Conservation (phyloP, 192 early-diverging fungal genomes). For the Coemansia sp. region DNA sequence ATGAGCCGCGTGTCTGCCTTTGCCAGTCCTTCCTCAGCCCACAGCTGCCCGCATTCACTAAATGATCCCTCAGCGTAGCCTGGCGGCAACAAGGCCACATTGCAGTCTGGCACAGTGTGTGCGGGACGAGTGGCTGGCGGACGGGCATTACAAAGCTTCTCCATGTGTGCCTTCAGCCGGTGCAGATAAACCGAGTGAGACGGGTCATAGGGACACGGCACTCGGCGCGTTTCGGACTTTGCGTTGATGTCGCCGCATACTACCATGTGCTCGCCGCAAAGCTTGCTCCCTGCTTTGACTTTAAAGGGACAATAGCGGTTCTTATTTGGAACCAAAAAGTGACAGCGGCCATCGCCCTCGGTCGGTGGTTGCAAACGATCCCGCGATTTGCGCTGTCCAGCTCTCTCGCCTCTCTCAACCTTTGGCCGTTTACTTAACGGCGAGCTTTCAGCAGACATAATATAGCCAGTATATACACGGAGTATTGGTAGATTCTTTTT, state of each 20-base stretch:
- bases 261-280: slow-evolving; percentile 65
- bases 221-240: slow-evolving; percentile 23
- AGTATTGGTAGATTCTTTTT: too few species aligned
- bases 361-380: background rate
- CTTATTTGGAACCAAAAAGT: slow-evolving; percentile 56
- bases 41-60: slow-evolving; percentile 3
- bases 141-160: slow-evolving; percentile 58
- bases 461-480: too few species aligned
- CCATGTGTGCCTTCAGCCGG: slow-evolving; percentile 59
- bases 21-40: slow-evolving; percentile 25
- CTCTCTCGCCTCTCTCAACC: background rate
- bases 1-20: slow-evolving; percentile 20
- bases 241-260: background rate
- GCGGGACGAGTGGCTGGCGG: slow-evolving; percentile 42
- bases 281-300: slow-evolving; percentile 53
- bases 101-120: slow-evolving; percentile 42
- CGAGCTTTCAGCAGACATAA: too few species aligned
- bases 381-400: background rate
- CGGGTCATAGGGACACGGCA: slow-evolving; percentile 72
- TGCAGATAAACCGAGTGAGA: slow-evolving; percentile 58
- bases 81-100: slow-evolving; percentile 19
- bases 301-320: slow-evolving; percentile 61
- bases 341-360: slow-evolving; percentile 25
- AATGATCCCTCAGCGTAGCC: slow-evolving; percentile 1
- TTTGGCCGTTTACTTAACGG: too few species aligned